Evolutionary conservation across 163 green algal genomes (phyloP), one percentile per base, ranked within the genome.

Genomic region (Botryococcus braunii): DNA sequence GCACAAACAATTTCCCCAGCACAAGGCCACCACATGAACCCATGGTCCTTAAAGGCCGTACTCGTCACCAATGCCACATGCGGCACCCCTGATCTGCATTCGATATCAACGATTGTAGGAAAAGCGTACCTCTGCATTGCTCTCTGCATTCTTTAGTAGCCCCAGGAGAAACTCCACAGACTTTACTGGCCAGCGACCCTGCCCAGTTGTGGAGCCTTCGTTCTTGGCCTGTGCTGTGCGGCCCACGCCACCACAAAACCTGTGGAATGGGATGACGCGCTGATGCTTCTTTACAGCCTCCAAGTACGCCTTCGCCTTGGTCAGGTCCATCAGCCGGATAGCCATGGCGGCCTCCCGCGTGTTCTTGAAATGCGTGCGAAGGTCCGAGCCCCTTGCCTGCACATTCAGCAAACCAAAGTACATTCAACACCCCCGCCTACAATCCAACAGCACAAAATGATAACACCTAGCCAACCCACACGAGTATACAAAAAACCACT

Each of bases 281-380:
- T 95, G 96, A 80, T 95, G 87, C 13, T 79, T 86, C 29, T 98
- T 77, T 35, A 99, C 95, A 49, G 90, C 91, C 82, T 98, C 85
- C 63, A 99, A 79, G 84, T 95, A 99, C 41, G 77, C 75, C 90
- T 99, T 97, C 71, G 94, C 95, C 77, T 96, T 92, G 66, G 50
- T 76, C 50, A 98, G 82, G 46, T 84, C 69, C 90, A 92, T 92
- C 58, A 82, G 79, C 70, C 86, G 86, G 60, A 99, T 82, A 36
- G 90, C 85, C 69, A 89, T 86, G 66, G 84, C 86, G 47, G 89
- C 78, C 79, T 99, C 95, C 25, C 91, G 83, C 23, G 91, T 96
- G 88, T 98, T 99, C 84, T 99, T 99, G 85, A 98, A 98, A 84
- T 98, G 93, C 58, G 96, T 86, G 68, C 95, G 91, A 70, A 98